Evolutionary conservation across 169 alveolate genomes (phyloP).

Genomic region (Eimeria zaria): DNA sequence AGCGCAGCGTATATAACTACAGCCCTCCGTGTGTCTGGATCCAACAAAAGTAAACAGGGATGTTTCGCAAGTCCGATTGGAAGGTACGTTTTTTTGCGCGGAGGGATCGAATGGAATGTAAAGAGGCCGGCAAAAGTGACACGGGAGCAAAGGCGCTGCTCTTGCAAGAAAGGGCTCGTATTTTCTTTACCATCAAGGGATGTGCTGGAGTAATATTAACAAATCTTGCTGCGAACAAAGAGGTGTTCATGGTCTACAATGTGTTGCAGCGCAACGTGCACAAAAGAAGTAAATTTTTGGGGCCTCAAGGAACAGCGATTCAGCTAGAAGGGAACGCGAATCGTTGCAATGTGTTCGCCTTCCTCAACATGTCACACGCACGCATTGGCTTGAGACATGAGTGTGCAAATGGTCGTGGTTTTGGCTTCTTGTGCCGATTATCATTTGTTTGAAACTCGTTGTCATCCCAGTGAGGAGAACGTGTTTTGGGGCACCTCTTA

Average conservation of each 20-base stretch:
- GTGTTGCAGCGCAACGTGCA: neutral
- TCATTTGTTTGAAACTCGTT: neutral
- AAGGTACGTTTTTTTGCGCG: neutral
- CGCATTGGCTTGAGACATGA: neutral
- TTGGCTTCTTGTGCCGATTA: neutral
- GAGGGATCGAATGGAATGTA: slow-evolving; percentile 16
- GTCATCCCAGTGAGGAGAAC: neutral
- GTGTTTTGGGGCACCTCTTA: neutral
- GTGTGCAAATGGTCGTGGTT: neutral
- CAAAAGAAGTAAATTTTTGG: neutral
- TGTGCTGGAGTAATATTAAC: neutral
- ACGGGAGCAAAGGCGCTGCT: slow-evolving; percentile 18
- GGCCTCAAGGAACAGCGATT: slow-evolving; percentile 17
- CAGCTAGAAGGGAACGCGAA: neutral
- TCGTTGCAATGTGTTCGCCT: slow-evolving; percentile 4
- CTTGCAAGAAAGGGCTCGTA: neutral
- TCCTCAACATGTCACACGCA: neutral
- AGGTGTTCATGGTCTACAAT: neutral
- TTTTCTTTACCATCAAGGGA: neutral
- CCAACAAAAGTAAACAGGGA: slow-evolving; percentile 24
- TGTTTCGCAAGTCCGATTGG: slow-evolving; percentile 24
- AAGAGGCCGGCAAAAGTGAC: neutral
- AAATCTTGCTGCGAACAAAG: neutral
- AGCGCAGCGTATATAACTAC: slow-evolving; percentile 1
- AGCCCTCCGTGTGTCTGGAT: neutral